Evolutionary conservation across 306 rosid species (phyloP).

Genomic region (Ammopiptanthus mongolicus): DNA sequence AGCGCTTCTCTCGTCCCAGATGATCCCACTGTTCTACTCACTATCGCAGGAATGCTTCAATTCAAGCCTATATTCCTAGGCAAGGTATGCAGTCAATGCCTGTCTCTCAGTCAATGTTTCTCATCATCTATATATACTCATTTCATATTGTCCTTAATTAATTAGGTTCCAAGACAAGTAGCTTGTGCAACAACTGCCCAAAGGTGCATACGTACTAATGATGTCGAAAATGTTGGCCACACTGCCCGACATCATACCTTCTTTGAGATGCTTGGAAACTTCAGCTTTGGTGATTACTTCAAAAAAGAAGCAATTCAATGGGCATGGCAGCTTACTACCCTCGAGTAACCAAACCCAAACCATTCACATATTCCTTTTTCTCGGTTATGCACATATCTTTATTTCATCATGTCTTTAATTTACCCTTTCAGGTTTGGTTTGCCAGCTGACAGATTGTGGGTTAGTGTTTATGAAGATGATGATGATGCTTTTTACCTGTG

Average conservation of each 20-base stretch:
- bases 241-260: conserved; percentile 87
- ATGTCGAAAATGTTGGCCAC: conserved; percentile 82
- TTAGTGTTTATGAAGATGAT: conserved; percentile 79
- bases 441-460: conserved; percentile 72
- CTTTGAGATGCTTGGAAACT: conserved; percentile 98
- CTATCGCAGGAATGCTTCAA: conserved; percentile 99
- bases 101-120: background rate
- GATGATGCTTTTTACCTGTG: conserved; percentile 76
- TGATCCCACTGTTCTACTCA: conserved; percentile 85
- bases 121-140: background rate
- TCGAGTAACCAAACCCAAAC: conserved; percentile 47
- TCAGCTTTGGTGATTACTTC: conserved; percentile 97
- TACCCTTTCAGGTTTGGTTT: conserved; percentile 60
- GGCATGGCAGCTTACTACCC: conserved; percentile 94
- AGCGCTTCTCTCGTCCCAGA: conserved; percentile 92
- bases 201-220: conserved; percentile 88
- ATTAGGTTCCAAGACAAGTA: conserved; percentile 61
- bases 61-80: conserved; percentile 91
- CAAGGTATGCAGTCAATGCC: conserved; percentile 35
- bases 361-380: too few species aligned
- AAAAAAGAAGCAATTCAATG: conserved; percentile 84
- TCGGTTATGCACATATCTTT: too few species aligned
- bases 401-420: background rate
- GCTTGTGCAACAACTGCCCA: conserved; percentile 84
- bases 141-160: background rate